Percentiles rank a stretch among this genome's conserved stretches.
These are phyloP conservation scores for Taphrina flavorubra DNA, from an alignment of 1,139 yeast genomes.

Conservation along the genomic window DNA sequence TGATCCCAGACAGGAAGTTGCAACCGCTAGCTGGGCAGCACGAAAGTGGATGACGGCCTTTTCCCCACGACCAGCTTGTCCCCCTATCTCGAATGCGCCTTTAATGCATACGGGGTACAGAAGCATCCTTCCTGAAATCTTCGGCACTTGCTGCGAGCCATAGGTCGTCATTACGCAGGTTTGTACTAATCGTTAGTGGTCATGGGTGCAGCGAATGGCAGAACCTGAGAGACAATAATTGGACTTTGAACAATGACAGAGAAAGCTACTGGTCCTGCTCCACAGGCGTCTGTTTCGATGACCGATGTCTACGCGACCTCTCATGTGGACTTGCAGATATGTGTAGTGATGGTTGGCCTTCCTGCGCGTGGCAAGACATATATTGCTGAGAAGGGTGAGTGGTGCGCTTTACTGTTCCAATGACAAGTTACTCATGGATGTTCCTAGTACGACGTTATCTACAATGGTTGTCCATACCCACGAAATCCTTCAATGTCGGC, in stretches of 20 bases:
- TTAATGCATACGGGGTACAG: too few species aligned
- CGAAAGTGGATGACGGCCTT: too few species aligned
- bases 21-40: too few species aligned
- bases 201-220: too few species aligned
- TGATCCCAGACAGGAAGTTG: too few species aligned
- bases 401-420: neutral
- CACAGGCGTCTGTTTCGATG: neutral
- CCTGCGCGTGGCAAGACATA: conserved; percentile 41
- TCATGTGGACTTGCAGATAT: conserved; percentile 33
- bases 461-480: conserved; percentile 81
- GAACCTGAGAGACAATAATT: too few species aligned
- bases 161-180: too few species aligned
- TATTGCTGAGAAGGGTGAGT: conserved; percentile 38
- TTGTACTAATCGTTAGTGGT: too few species aligned
- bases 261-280: neutral
- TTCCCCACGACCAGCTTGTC: too few species aligned
- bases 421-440: neutral
- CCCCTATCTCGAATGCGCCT: too few species aligned
- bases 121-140: too few species aligned
- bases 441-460: conserved; percentile 34
- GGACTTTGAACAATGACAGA: conserved; percentile 1
- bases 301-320: conserved; percentile 21
- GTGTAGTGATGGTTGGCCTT: conserved; percentile 40
- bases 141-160: too few species aligned
- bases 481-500: conserved; percentile 90